Conservation (phyloP, 2,329 filamentous ascomycete genomes). For the Exserohilum rostratum region DNA sequence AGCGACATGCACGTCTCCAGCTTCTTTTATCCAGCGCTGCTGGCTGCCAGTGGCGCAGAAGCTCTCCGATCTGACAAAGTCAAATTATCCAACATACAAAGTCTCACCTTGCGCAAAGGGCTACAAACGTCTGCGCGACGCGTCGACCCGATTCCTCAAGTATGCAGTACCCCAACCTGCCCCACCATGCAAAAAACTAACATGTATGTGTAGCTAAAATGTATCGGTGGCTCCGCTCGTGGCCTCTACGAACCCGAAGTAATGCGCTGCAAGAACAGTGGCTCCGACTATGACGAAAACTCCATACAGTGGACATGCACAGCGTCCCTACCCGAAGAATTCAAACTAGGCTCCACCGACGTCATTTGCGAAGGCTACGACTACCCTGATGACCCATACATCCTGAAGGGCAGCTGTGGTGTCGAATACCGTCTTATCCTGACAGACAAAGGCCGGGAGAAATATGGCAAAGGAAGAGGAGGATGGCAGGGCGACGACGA, state of each 20-base stretch:
- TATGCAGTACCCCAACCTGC: constrained; percentile 15
- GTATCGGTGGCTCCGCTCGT: constrained; percentile 67
- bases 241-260: constrained; percentile 75
- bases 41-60: constrained; percentile 36
- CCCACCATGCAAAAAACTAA: constrained; percentile 14
- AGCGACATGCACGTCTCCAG: constrained; percentile 39
- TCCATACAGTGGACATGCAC: constrained; percentile 93
- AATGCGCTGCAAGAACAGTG: constrained; percentile 90
- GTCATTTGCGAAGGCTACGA: constrained; percentile 92
- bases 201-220: constrained; percentile 64
- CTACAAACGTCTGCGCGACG: constrained; percentile 77
- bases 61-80: constrained; percentile 55
- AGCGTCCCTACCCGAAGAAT: constrained; percentile 65
- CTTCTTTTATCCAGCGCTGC: constrained; percentile 41
- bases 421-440: constrained; percentile 85
- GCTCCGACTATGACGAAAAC: constrained; percentile 78
- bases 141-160: constrained; percentile 70
- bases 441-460: constrained; percentile 75
- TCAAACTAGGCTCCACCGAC: constrained; percentile 82
- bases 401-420: constrained; percentile 91
- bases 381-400: constrained; percentile 75
- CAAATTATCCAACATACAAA: constrained; percentile 70
- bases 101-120: constrained; percentile 75
- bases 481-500: constrained; percentile 44
- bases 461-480: constrained; percentile 64